Evolutionary conservation across 768 basidiomycete genomes (phyloP), one percentile per base, ranked within the genome.

Genomic region (Russula ochroleuca): DNA sequence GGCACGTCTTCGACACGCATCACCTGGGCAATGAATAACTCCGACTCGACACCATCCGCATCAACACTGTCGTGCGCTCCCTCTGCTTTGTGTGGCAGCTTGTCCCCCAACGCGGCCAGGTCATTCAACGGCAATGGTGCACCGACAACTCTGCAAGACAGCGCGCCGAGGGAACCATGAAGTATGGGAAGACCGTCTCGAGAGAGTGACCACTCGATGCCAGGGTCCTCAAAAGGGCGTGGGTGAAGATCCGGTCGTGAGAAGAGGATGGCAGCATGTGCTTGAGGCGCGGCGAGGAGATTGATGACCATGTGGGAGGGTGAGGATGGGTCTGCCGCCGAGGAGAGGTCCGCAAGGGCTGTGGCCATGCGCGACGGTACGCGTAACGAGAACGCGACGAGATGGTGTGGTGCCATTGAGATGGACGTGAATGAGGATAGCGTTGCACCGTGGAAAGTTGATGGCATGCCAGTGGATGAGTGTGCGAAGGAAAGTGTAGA

Each of bases 341-440:
- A 68, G 1, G 77, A 59, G 58, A 68, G 59, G 38, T 77, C 75
- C 10, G 65, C 64, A 31, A 90, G 79, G 0, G 83, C 76, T 2
- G 79, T 75, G 0, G 94, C 93, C 85, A 96, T 90, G 4, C 93
- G 81, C 0, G 94, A 96, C 5, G 95, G 95, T 19, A 93, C 80
- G 38, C 93, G 88, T 21, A 98, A 81, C 19, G 94, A 88, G 73
- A 98, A 98, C 0, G 92, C 83, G 70, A 98, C 83, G 61, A 97
- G 82, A 0, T 94, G 93, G 68, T 85, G 78, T 2, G 95, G 95
- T 68, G 93, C 85, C 80, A 98, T 84, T 2, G 95, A 85, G 70
- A 98, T 85, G 33, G 93, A 94, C 23, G 92, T 85, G 72, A 98
- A 94, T 0, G 94, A 96, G 10, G 95, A 95, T 37, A 98, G 80